Percentiles rank a stretch among this genome's conserved stretches.
These are phyloP conservation scores for Starmerella sp. DNA, from an alignment of 805 yeast species.

Conservation along the genomic window DNA sequence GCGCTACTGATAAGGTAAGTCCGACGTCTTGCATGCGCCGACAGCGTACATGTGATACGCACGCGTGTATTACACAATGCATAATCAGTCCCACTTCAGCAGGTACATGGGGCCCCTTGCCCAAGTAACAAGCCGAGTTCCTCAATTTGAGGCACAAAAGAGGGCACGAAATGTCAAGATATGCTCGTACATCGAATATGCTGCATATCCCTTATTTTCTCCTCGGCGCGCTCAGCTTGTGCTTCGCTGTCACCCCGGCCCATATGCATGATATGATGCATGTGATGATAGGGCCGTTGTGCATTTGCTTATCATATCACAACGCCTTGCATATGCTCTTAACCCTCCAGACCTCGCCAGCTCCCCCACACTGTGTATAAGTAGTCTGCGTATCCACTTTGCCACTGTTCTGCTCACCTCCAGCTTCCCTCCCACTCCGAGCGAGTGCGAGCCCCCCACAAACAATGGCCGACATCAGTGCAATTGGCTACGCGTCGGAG, in stretches of 20 bases:
- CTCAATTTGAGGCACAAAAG: background rate
- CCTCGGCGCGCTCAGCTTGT: background rate
- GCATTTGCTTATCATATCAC: constrained; percentile 1
- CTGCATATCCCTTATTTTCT: background rate
- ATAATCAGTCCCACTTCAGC: background rate
- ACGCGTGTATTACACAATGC: background rate
- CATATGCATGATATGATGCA: background rate
- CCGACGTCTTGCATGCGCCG: background rate
- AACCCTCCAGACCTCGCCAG: background rate
- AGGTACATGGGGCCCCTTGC: background rate
- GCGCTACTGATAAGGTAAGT: background rate
- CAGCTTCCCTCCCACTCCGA: background rate
- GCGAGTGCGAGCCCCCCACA: background rate
- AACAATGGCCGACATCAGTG: background rate
- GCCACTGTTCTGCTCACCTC: background rate
- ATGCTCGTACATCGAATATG: too few relatives aligned
- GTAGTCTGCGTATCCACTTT: background rate
- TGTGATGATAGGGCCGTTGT: background rate
- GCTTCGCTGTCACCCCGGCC: background rate
- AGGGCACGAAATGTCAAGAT: too few relatives aligned
- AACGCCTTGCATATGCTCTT: background rate
- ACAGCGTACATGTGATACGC: background rate
- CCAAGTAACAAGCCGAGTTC: background rate
- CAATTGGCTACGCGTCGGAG: background rate
- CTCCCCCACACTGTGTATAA: background rate